Evolutionary conservation across 768 basidiomycete genomes (phyloP).

Genomic region (Mycena belliarum): DNA sequence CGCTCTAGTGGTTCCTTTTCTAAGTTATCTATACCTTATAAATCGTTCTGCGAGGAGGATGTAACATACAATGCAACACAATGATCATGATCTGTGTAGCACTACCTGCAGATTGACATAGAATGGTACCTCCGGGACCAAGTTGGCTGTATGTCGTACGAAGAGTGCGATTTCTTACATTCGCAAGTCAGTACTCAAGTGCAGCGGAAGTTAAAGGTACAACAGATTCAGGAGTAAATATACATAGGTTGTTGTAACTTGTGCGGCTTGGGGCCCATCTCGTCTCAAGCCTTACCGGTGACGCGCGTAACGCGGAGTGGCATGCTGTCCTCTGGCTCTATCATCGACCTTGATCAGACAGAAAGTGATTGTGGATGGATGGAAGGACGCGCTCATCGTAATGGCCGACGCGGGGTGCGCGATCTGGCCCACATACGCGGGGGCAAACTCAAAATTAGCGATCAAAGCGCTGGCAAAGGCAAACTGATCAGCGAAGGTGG

Average conservation of each 20-base stretch:
- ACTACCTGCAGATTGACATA: too few species aligned
- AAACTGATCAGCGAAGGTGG: not conserved
- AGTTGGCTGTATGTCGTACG: too few species aligned
- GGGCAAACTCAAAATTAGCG: conserved; percentile 46
- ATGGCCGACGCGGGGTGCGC: conserved; percentile 44
- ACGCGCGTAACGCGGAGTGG: conserved; percentile 34
- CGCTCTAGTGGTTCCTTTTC: not conserved
- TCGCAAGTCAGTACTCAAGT: too few species aligned
- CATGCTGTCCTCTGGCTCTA: conserved; percentile 40
- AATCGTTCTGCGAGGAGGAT: too few species aligned
- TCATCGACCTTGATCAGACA: not conserved
- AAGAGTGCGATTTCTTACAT: too few species aligned
- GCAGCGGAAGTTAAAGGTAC: too few species aligned
- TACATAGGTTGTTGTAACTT: too few species aligned
- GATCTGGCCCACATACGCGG: conserved; percentile 41
- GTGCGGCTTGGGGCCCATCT: too few species aligned
- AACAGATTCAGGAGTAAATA: too few species aligned
- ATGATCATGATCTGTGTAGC: too few species aligned
- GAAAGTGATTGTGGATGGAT: not conserved
- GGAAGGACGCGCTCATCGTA: conserved; percentile 45
- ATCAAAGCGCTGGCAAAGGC: conserved; percentile 34
- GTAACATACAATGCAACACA: too few species aligned
- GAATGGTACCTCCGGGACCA: too few species aligned
- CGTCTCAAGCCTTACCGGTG: not conserved
- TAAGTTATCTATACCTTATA: conserved; percentile 5